These are phyloP conservation scores for Basipetospora chlamydospora DNA, from an alignment of 2,329 filamentous ascomycete genomes.

Conservation along the genomic window DNA sequence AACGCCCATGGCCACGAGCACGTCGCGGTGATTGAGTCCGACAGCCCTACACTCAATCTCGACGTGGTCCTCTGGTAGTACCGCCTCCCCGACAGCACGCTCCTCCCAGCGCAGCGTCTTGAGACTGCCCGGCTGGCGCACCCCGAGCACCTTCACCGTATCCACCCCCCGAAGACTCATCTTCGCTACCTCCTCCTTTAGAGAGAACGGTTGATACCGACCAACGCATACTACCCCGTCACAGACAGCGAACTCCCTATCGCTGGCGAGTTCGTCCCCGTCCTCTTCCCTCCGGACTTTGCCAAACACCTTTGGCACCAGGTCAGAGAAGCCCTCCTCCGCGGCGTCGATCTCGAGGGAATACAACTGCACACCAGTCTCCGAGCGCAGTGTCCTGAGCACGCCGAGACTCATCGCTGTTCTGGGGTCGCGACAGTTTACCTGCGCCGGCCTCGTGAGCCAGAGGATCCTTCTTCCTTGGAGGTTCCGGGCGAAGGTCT, in stretches of 20 bases:
- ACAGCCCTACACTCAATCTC: constrained; percentile 14
- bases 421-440: constrained; percentile 13
- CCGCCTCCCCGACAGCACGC: constrained; percentile 6
- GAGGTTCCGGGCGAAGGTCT: constrained; percentile 1
- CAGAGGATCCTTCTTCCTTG: constrained; percentile 14
- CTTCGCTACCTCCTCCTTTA: constrained; percentile 10
- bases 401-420: constrained; percentile 16
- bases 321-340: not conserved
- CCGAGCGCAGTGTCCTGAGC: constrained; percentile 15
- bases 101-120: constrained; percentile 14
- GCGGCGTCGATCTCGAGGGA: constrained; percentile 15
- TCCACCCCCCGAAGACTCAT: constrained; percentile 3
- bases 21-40: constrained; percentile 14
- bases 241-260: constrained; percentile 18
- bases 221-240: constrained; percentile 14
- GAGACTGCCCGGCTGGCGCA: constrained; percentile 11
- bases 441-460: constrained; percentile 16
- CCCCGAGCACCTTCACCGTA: constrained; percentile 9
- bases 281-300: constrained; percentile 11
- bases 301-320: constrained; percentile 9
- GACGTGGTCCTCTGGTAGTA: constrained; percentile 9
- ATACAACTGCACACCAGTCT: constrained; percentile 14
- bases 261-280: constrained; percentile 12
- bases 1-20: constrained; percentile 12
- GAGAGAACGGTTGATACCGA: constrained; percentile 13